Base-by-base conservation (phyloP, 139 green algal genomes). In the Picochlorum sp. region DNA sequence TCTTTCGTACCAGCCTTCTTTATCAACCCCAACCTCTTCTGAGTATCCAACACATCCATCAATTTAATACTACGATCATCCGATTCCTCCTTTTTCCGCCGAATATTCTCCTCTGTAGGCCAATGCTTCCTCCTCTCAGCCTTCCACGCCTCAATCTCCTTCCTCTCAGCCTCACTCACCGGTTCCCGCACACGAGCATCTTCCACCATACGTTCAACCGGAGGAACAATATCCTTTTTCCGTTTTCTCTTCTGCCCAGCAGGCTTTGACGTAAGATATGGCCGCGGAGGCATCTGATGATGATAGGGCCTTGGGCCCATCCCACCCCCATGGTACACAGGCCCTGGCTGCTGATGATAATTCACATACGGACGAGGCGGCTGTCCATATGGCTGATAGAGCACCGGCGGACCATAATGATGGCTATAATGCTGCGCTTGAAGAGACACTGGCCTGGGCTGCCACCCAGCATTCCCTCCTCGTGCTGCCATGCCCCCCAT, bases 1-100 rank as follows among this genome's bases (percentile, higher is more conserved):
- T 77, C 70, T 21, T 69, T 26, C 2, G 70, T 77, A 6, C 70
- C 70, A 4, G 70, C 70, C 4, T 57, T 55, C 37, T 56, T 68
- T 28, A 23, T 47, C 5, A 77, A 49, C 0, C 70, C 70, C 70
- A 77, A 73, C 16, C 30, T 47, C 13, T 44, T 49, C 57, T 77
- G 70, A 20, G 50, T 64, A 23, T 49, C 32, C 28, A 77, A 55
- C 3, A 77, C 44, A 9, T 70, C 64, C 10, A 32, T 52, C 45
- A 77, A 63, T 44, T 65, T 64, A 45, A 56, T 64, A 58, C 70
- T 52, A n/a, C 32, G n/a, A 57, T 66, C 61, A 32, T 66, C 37
- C 64, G 57, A 32, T 14, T 77, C 64, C 2, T 63, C 47, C 57
- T 64, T 34, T 60, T 69, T 72, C 6, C 32, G 28, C 3, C 50